A percentile compares a stretch with the other conserved stretches of the same genome.
Conservation (phyloP, 495 filamentous ascomycete genomes). For the Podospora conica region DNA sequence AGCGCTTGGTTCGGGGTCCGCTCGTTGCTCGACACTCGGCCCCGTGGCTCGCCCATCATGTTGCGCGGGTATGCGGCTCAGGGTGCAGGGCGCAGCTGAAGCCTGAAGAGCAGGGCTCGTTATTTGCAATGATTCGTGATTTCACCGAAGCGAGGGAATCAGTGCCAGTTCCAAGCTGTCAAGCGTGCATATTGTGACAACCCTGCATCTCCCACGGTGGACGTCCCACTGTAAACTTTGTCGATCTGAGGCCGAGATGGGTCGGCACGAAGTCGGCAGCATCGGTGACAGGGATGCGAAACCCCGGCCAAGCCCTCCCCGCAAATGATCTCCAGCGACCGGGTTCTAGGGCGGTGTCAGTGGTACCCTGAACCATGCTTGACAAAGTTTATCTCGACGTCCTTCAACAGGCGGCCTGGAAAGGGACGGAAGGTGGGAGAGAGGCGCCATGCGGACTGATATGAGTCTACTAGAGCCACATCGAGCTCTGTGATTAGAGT, state of each 20-base stretch:
- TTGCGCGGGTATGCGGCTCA: background rate
- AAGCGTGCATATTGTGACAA: background rate
- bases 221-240: background rate
- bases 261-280: too few relatives aligned
- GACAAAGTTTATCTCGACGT: background rate
- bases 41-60: background rate
- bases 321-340: constrained; percentile 1
- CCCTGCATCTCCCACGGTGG: background rate
- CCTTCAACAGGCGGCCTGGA: background rate
- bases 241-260: background rate
- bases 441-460: background rate
- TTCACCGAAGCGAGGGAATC: background rate
- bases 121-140: background rate
- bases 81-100: background rate
- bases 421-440: background rate
- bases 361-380: background rate
- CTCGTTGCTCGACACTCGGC: background rate
- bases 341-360: background rate
- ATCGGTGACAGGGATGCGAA: background rate
- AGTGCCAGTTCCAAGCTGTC: background rate
- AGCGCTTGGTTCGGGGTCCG: background rate
- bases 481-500: background rate
- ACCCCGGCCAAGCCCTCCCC: background rate
- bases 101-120: background rate
- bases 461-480: background rate